Conservation (phyloP, 257 asterid genomes). For the Jacaranda mimosifolia region DNA sequence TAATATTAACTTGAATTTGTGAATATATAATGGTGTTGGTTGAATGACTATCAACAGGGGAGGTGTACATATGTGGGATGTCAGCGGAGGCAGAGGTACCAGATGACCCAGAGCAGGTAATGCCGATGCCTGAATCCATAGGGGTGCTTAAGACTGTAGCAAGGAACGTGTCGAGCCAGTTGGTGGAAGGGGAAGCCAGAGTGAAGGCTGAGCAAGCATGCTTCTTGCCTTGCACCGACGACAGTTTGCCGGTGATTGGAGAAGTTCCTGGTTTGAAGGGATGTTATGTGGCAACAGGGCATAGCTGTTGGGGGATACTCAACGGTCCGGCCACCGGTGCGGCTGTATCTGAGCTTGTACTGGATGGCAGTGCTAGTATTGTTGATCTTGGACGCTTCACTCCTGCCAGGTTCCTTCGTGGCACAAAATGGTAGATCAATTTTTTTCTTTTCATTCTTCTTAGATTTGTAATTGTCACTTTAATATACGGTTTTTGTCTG, state of each 20-base stretch:
- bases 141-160: constrained; percentile 72
- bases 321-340: constrained; percentile 97
- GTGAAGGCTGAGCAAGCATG: constrained; percentile 94
- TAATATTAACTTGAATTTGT: background rate
- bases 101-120: constrained; percentile 77
- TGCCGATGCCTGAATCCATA: constrained; percentile 73
- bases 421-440: constrained; percentile 22
- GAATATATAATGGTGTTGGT: background rate
- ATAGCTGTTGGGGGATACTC: constrained; percentile 95
- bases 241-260: constrained; percentile 79
- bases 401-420: constrained; percentile 63
- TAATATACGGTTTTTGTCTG: background rate
- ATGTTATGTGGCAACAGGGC: constrained; percentile 86
- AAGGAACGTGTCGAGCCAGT: constrained; percentile 73
- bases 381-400: constrained; percentile 69
- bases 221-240: constrained; percentile 84
- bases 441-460: background rate
- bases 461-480: background rate
- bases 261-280: constrained; percentile 80
- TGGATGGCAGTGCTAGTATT: constrained; percentile 61
- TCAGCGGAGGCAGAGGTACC: constrained; percentile 86
- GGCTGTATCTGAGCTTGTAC: constrained; percentile 78
- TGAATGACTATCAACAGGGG: constrained; percentile 58
- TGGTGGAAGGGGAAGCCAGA: constrained; percentile 65
- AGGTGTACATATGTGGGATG: constrained; percentile 96